Base-by-base conservation (phyloP, 345 rosid species). In the Eucalyptus pumila region DNA sequence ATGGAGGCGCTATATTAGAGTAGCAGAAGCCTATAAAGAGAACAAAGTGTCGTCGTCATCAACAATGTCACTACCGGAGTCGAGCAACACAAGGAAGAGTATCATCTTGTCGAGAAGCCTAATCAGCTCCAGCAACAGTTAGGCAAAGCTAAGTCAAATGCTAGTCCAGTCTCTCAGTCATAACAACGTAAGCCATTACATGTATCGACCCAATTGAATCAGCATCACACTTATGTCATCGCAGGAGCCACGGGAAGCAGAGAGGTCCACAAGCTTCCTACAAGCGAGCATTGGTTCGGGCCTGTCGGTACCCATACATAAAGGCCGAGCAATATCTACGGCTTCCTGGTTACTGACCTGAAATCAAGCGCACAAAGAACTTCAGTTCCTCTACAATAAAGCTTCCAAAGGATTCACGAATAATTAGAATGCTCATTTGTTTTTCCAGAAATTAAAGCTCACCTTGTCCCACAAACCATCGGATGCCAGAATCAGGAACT, bases 381-480 rank as follows among this genome's bases (percentile, higher is more conserved):
- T 34, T 60, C 42, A 16, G 69, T 62, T 42, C 30, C 40, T 32
- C 50, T 1, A 19, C 65, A 44, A 54, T 7, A 65, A 42, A 50
- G 11, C 37, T 76, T 19, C 72, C 44, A 76, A 40, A 65, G 40
- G 40, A 76, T 76, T 40, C 85, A 6, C 15, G 9, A 40, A 76
- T 76, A 21, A 76, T 76, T 21, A 76, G 85, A 30, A 76, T 11
- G 85, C 47, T 40, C 85, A 40, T 21, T 76, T 40, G 30, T 76
- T 76, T 40, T 72, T 69, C 47, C 30, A 40, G 47, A 76, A 21
- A 76, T 5, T 1, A 5, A 27, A 69, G 69, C 65, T 30, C 92
- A 97, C 99, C 99, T 94, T 97, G 69, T 96, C 97, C 99, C 99
- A 97, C n/a, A 97, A 91, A 27, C 99, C 99, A 80, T 97, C 99